Conservation (phyloP, 345 rosid genomes). For the Eucalyptus coolabah region DNA sequence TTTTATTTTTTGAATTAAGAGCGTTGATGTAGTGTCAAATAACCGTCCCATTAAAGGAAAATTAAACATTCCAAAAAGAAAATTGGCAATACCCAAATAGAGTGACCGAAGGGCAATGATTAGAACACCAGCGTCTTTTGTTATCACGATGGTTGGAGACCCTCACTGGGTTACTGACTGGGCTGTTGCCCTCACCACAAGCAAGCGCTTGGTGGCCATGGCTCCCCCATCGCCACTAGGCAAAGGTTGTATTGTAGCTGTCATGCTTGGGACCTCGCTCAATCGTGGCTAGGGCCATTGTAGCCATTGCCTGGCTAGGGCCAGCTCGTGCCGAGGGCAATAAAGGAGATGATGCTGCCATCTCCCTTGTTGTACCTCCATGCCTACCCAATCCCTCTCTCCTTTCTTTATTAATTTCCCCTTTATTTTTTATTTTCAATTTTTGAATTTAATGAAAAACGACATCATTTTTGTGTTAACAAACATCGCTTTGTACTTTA, state of each 20-base stretch:
- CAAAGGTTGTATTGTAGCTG: neutral
- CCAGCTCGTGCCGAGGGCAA: neutral
- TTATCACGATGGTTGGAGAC: neutral
- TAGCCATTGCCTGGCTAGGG: accelerated
- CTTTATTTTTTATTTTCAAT: neutral
- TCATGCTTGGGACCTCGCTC: neutral
- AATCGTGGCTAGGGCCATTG: neutral
- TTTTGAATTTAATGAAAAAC: neutral
- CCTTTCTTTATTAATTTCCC: neutral
- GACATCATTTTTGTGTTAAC: neutral
- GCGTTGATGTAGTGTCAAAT: accelerated
- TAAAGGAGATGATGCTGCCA: too few species aligned
- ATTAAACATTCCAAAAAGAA: neutral
- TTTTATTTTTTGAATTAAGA: neutral
- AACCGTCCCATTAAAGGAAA: neutral
- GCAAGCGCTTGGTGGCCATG: neutral
- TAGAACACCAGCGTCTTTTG: neutral
- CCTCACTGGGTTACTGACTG: accelerated
- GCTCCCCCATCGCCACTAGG: neutral
- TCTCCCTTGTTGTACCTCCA: too few species aligned
- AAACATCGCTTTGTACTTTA: neutral
- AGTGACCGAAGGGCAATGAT: accelerated
- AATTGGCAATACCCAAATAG: neutral
- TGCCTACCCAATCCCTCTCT: neutral
- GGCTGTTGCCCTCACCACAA: accelerated